phyloP scores from a whole-genome alignment of 495 filamentous ascomycete genomes.

The Xylaria sp. region DNA sequence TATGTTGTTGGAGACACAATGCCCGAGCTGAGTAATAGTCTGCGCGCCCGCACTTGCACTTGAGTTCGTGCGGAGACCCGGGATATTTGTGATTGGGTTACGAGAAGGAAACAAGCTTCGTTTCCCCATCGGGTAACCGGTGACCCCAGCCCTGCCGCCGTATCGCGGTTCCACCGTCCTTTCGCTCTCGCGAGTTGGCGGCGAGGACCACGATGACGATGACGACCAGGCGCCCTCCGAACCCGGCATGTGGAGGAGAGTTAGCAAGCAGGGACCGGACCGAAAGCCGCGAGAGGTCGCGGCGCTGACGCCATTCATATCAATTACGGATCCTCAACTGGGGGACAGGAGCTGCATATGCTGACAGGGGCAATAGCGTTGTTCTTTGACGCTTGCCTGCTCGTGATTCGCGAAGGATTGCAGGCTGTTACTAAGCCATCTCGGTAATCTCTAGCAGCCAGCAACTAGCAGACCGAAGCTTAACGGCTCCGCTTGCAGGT shows the following conservation, averaged over 20 bases:
- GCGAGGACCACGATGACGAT: neutral
- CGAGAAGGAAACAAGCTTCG: slow-evolving; percentile 12
- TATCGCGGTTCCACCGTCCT: neutral
- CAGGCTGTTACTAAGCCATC: slow-evolving; percentile 23
- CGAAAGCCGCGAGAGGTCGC: slow-evolving; percentile 15
- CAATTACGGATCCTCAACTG: slow-evolving; percentile 12
- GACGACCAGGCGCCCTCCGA: slow-evolving; percentile 5
- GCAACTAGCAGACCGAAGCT: neutral
- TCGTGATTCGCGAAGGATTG: slow-evolving; percentile 22
- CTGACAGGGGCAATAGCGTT: slow-evolving; percentile 15
- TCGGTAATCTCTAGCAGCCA: slow-evolving; percentile 23
- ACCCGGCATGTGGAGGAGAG: slow-evolving; percentile 17
- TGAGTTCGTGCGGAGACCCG: neutral
- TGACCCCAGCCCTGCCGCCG: slow-evolving; percentile 22
- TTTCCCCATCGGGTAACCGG: slow-evolving; percentile 13
- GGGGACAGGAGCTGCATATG: slow-evolving; percentile 19
- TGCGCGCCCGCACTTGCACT: slow-evolving; percentile 13
- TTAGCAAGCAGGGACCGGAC: slow-evolving; percentile 6
- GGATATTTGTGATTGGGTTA: slow-evolving; percentile 18
- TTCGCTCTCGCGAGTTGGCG: neutral
- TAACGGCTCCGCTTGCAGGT: slow-evolving; percentile 9
- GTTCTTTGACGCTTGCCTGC: neutral
- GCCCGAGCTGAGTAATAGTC: slow-evolving; percentile 24
- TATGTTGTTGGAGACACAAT: neutral
- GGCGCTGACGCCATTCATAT: slow-evolving; percentile 16